Percentiles rank a stretch among this genome's conserved stretches.
phyloP scores from a whole-genome alignment of 805 yeast genomes.

The Myxozyma neglecta region DNA sequence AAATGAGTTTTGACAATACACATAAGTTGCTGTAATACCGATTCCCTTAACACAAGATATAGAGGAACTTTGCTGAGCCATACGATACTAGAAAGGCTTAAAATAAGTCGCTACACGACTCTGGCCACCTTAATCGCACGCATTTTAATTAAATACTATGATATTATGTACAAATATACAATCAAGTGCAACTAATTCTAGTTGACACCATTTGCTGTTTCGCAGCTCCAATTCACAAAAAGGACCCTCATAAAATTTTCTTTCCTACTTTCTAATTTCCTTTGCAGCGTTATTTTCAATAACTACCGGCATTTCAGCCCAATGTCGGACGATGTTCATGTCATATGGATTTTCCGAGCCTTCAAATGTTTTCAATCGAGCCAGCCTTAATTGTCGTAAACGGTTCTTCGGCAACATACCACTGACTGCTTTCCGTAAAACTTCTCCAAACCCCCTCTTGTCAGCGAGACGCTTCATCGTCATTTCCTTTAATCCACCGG shows the following conservation, averaged over 20 bases:
- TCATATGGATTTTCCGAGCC: constrained; percentile 86
- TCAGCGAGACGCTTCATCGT: constrained; percentile 75
- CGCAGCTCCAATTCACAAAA: background rate
- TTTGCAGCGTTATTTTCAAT: background rate
- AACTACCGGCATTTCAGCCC: constrained; percentile 25
- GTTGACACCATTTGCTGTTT: background rate
- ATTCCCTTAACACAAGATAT: too few relatives aligned
- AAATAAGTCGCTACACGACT: background rate
- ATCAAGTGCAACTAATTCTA: background rate
- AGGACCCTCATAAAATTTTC: background rate
- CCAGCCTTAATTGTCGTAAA: constrained; percentile 73
- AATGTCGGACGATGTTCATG: constrained; percentile 57
- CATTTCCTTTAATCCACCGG: constrained; percentile 75
- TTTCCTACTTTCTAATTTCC: background rate
- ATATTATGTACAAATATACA: background rate
- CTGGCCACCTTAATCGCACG: background rate
- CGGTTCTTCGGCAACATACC: constrained; percentile 96
- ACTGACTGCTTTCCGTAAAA: constrained; percentile 81
- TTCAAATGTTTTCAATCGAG: constrained; percentile 81
- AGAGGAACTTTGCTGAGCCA: too few relatives aligned
- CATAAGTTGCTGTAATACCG: too few relatives aligned
- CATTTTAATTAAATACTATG: background rate
- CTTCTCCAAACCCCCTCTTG: constrained; percentile 85
- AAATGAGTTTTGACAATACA: too few relatives aligned
- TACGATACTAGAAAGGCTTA: background rate